phyloP scores from a whole-genome alignment of 1,284 basidiomycete species.

The Tetrapyrgos nigripes region DNA sequence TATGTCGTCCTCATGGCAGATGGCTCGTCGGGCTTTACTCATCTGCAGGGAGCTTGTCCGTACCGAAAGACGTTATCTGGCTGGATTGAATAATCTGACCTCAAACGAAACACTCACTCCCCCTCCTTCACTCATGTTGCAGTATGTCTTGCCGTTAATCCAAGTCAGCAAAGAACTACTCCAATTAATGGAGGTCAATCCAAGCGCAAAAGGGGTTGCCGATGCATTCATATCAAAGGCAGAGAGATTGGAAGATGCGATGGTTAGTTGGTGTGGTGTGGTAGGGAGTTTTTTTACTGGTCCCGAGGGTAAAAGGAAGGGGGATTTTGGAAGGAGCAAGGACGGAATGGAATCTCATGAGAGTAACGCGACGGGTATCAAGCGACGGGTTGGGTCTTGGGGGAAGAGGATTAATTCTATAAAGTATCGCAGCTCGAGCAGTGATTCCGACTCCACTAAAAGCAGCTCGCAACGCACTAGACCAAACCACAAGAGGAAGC shows the following conservation, averaged over 20 bases:
- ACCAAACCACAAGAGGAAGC: conserved; percentile 17
- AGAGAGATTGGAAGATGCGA: conserved; percentile 28
- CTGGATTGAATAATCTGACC: conserved; percentile 31
- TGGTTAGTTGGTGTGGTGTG: conserved; percentile 37
- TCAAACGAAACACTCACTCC: conserved; percentile 32
- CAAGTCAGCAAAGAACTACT: conserved; percentile 32
- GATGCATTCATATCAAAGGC: conserved; percentile 32
- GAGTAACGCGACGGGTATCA: conserved; percentile 4
- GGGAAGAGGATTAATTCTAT: conserved; percentile 13
- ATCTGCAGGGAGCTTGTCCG: conserved; percentile 38
- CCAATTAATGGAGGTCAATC: conserved; percentile 34
- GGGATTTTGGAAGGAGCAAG: neutral
- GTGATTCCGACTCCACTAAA: neutral
- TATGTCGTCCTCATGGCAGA: conserved; percentile 27
- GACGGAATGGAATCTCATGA: neutral
- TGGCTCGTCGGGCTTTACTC: conserved; percentile 33
- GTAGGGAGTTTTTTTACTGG: conserved; percentile 34
- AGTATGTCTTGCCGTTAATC: conserved; percentile 35
- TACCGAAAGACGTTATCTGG: conserved; percentile 41
- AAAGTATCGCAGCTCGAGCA: conserved; percentile 3
- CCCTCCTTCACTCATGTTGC: conserved; percentile 32
- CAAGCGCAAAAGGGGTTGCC: conserved; percentile 40
- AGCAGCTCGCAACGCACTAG: neutral
- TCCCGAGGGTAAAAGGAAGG: neutral
- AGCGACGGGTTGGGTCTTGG: conserved; percentile 14